A percentile compares a stretch with the other conserved stretches of the same genome.
Conservation (phyloP, 441 rosid genomes). For the Gossypium schwendimanii region DNA sequence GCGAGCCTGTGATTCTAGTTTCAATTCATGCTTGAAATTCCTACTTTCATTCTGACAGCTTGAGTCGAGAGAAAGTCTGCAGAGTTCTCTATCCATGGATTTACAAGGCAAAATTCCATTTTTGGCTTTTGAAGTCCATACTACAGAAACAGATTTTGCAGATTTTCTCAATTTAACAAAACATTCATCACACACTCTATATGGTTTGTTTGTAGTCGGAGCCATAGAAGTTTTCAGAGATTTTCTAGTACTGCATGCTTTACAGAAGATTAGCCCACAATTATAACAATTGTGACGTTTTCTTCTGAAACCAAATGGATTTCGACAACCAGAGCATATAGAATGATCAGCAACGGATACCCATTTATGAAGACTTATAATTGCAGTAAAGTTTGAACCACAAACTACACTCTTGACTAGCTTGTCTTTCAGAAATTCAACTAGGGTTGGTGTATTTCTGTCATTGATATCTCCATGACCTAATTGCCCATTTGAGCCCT, state of each 20-base stretch:
- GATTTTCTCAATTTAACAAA: slow-evolving; percentile 49
- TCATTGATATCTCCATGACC: slow-evolving; percentile 74
- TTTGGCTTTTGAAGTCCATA: slow-evolving; percentile 27
- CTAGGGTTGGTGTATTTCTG: slow-evolving; percentile 52
- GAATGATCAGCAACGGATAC: slow-evolving; percentile 63
- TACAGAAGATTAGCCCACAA: slow-evolving; percentile 61
- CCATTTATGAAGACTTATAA: slow-evolving; percentile 72
- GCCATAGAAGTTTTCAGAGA: slow-evolving; percentile 71
- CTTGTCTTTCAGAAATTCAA: slow-evolving; percentile 63
- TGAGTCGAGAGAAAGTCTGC: slow-evolving; percentile 42
- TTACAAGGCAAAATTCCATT: slow-evolving; percentile 27
- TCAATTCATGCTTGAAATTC: slow-evolving; percentile 23
- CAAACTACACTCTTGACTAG: slow-evolving; percentile 67
- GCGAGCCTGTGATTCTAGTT: slow-evolving; percentile 24
- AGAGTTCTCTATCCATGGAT: slow-evolving; percentile 35
- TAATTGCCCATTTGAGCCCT: slow-evolving; percentile 69
- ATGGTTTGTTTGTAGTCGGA: slow-evolving; percentile 63
- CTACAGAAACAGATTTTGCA: slow-evolving; percentile 30
- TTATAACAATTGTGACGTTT: slow-evolving; percentile 85
- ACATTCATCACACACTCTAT: slow-evolving; percentile 78
- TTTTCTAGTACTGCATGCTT: slow-evolving; percentile 65
- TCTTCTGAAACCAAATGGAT: slow-evolving; percentile 75
- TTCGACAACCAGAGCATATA: slow-evolving; percentile 64
- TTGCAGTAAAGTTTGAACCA: slow-evolving; percentile 70
- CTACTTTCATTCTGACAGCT: slow-evolving; percentile 30